These are phyloP conservation scores for Naganishia onofrii DNA, from an alignment of 768 basidiomycete genomes.

Conservation along the genomic window DNA sequence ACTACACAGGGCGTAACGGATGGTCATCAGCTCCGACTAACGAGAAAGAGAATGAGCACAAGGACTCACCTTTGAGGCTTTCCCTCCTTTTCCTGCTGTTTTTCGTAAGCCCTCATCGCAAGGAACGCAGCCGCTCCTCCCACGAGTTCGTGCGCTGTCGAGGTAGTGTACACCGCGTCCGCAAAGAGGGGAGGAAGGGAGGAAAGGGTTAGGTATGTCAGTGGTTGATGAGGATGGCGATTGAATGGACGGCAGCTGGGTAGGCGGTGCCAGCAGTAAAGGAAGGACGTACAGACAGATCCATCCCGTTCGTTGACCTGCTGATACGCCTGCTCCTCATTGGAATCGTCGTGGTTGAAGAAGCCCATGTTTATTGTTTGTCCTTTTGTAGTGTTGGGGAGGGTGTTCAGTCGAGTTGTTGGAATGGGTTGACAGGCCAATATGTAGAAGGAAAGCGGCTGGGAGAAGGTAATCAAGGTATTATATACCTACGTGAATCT, in stretches of 20 bases:
- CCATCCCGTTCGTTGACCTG: slow-evolving; percentile 17
- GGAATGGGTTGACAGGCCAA: too few species aligned
- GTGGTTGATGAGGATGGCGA: too few species aligned
- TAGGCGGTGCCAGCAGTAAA: too few species aligned
- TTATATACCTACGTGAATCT: too few species aligned
- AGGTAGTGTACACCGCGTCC: too few species aligned
- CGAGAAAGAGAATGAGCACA: neutral
- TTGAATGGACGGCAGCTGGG: too few species aligned
- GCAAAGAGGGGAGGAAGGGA: too few species aligned
- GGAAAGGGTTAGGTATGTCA: too few species aligned
- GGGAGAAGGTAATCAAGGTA: too few species aligned
- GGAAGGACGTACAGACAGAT: neutral
- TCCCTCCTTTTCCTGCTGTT: slow-evolving; percentile 4
- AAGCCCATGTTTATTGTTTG: slow-evolving; percentile 9
- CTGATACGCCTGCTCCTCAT: slow-evolving; percentile 11
- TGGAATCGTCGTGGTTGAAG: slow-evolving; percentile 18
- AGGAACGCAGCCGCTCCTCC: slow-evolving; percentile 15
- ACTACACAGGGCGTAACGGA: neutral
- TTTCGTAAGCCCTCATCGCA: slow-evolving; percentile 14
- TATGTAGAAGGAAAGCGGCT: too few species aligned
- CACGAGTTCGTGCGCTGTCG: slow-evolving; percentile 22
- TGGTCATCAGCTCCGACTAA: neutral
- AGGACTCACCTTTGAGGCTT: slow-evolving; percentile 6
- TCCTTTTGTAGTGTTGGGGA: neutral
- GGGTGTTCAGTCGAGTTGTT: too few species aligned